phyloP scores from a whole-genome alignment of 1,284 basidiomycete genomes.

The Termitomyces sp. region DNA sequence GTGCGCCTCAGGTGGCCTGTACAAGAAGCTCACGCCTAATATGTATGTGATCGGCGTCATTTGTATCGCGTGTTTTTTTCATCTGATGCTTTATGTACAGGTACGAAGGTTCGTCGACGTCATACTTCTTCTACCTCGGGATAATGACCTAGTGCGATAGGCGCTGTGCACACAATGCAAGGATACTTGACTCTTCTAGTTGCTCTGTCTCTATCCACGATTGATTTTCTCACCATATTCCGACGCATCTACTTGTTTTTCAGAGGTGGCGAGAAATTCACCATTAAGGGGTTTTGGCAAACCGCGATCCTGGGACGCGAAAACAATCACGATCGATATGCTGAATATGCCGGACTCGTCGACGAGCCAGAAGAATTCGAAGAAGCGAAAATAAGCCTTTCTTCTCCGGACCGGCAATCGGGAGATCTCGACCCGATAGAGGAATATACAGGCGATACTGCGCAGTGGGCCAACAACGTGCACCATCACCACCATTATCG shows the following conservation, averaged over 20 bases:
- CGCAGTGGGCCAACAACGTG: constrained; percentile 43
- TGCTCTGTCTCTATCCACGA: constrained; percentile 48
- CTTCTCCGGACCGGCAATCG: constrained; percentile 22
- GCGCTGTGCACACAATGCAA: constrained; percentile 52
- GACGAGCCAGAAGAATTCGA: constrained; percentile 55
- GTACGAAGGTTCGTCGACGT: constrained; percentile 51
- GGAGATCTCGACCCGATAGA: constrained; percentile 26
- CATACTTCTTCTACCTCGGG: background rate
- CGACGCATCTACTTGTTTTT: constrained; percentile 46
- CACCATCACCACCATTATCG: constrained; percentile 36
- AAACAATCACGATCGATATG: constrained; percentile 15
- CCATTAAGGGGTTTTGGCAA: constrained; percentile 49
- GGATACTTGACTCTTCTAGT: constrained; percentile 59
- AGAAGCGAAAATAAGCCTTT: constrained; percentile 24
- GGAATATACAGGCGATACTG: constrained; percentile 29
- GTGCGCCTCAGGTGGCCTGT: constrained; percentile 57
- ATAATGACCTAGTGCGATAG: constrained; percentile 20
- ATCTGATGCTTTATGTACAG: constrained; percentile 30
- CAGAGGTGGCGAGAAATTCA: constrained; percentile 37
- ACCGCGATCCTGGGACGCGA: constrained; percentile 47
- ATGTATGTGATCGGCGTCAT: constrained; percentile 48
- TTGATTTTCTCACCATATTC: constrained; percentile 50
- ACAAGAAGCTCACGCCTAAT: constrained; percentile 72
- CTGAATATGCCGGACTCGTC: constrained; percentile 52
- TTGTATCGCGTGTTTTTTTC: constrained; percentile 16